A percentile compares a stretch with the other conserved stretches of the same genome.
phyloP scores from a whole-genome alignment of 257 asterid species.

The Forsythia suspensa region DNA sequence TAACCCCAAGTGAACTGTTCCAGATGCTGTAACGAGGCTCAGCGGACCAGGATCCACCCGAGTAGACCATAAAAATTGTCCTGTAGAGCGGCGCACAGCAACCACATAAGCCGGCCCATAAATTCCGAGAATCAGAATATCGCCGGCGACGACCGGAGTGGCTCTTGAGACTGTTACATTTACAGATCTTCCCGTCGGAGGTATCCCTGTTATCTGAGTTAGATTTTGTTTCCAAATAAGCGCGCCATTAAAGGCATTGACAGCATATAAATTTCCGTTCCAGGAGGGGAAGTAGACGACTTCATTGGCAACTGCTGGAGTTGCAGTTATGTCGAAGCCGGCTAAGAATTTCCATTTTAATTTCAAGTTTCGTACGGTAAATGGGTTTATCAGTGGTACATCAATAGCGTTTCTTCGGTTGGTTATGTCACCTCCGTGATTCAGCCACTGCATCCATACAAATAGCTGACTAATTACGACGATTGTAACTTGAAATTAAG shows the following conservation, averaged over 20 bases:
- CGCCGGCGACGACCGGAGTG: slow-evolving; percentile 62
- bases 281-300: slow-evolving; percentile 75
- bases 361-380: slow-evolving; percentile 31
- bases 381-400: slow-evolving; percentile 44
- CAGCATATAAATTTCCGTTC: slow-evolving; percentile 75
- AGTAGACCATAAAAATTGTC: slow-evolving; percentile 62
- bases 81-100: slow-evolving; percentile 44
- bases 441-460: slow-evolving; percentile 50
- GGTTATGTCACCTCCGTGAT: slow-evolving; percentile 63
- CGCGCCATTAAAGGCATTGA: slow-evolving; percentile 44
- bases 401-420: slow-evolving; percentile 49
- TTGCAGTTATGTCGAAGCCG: slow-evolving; percentile 73
- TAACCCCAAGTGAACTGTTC: slow-evolving; percentile 50
- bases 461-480: no score
- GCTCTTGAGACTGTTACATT: slow-evolving; percentile 63
- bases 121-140: slow-evolving; percentile 48
- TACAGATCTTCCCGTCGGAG: slow-evolving; percentile 31
- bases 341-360: slow-evolving; percentile 61
- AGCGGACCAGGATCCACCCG: slow-evolving; percentile 47
- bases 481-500: neutral
- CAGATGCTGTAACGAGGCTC: slow-evolving; percentile 53
- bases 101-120: slow-evolving; percentile 67
- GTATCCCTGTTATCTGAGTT: slow-evolving; percentile 55
- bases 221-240: slow-evolving; percentile 62
- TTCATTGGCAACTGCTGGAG: slow-evolving; percentile 58